These are phyloP conservation scores for Diospyros lotus DNA, from an alignment of 148 eudicot species.

Conservation along the genomic window DNA sequence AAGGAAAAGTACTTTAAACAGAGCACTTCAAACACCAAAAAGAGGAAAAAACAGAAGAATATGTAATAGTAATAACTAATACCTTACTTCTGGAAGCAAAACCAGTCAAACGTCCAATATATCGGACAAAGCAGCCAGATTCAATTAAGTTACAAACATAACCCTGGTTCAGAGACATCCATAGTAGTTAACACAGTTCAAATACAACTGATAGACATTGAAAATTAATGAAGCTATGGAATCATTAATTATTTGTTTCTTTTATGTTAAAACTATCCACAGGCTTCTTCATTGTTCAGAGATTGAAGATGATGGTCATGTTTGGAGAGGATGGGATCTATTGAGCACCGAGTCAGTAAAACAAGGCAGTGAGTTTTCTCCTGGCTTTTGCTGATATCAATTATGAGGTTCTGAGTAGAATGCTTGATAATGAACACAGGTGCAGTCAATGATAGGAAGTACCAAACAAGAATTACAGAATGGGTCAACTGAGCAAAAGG, in stretches of 20 bases:
- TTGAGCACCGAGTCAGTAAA: background rate
- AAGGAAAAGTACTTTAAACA: background rate
- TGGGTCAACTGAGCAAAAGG: background rate
- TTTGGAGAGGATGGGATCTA: background rate
- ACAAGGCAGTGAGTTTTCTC: background rate
- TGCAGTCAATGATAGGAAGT: background rate
- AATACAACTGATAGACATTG: background rate
- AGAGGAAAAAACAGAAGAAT: background rate
- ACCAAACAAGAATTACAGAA: background rate
- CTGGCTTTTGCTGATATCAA: too few relatives aligned
- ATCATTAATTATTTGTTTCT: background rate
- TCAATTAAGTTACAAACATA: conserved; percentile 86
- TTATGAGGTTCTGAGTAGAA: background rate
- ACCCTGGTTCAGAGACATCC: conserved; percentile 41
- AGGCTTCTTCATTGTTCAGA: background rate
- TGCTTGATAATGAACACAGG: background rate
- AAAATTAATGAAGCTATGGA: background rate
- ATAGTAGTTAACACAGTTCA: background rate
- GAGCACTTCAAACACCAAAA: background rate
- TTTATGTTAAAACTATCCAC: background rate
- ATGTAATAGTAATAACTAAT: conserved; percentile 1
- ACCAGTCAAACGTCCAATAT: conserved; percentile 86
- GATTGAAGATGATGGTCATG: background rate
- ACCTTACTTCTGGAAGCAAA: conserved; percentile 85
- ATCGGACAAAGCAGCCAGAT: conserved; percentile 90